Percentiles rank a stretch among this genome's conserved stretches.
Conservation (phyloP, 768 basidiomycete genomes). For the Psilocybe azurescens region DNA sequence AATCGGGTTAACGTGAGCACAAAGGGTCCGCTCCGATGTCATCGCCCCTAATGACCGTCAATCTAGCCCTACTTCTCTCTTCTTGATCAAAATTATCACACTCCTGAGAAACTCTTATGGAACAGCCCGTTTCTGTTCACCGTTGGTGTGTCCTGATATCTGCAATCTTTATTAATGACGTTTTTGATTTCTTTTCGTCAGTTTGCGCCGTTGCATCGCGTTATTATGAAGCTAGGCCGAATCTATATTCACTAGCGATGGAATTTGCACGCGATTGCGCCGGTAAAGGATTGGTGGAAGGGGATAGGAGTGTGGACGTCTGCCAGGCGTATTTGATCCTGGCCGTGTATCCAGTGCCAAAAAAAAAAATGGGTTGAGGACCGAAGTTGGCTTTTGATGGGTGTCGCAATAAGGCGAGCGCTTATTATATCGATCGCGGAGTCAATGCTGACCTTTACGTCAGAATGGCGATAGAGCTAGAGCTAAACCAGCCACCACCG, state of each 20-base stretch:
- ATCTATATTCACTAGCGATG: slow-evolving; percentile 61
- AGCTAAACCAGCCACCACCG: slow-evolving; percentile 61
- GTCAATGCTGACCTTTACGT: slow-evolving; percentile 3
- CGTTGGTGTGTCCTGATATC: slow-evolving; percentile 47
- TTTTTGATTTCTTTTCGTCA: slow-evolving; percentile 24
- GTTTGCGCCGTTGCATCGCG: slow-evolving; percentile 76
- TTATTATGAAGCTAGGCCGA: slow-evolving; percentile 60
- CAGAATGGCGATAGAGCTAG: slow-evolving; percentile 77
- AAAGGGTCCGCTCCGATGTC: neutral
- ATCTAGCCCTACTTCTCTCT: slow-evolving; percentile 61
- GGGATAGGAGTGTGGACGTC: slow-evolving; percentile 72
- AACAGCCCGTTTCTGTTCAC: slow-evolving; percentile 65
- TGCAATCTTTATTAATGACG: neutral
- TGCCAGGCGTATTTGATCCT: slow-evolving; percentile 79
- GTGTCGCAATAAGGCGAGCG: slow-evolving; percentile 66
- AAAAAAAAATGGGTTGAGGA: slow-evolving; percentile 74
- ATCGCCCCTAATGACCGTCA: slow-evolving; percentile 31
- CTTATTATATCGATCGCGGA: neutral
- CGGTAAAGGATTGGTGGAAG: slow-evolving; percentile 62
- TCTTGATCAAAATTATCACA: slow-evolving; percentile 61
- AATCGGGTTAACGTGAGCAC: slow-evolving; percentile 55
- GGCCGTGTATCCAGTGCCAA: slow-evolving; percentile 65
- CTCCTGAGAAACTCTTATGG: slow-evolving; percentile 56
- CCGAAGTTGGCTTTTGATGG: slow-evolving; percentile 74
- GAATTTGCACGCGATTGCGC: slow-evolving; percentile 68